phyloP scores from a whole-genome alignment of 495 filamentous ascomycete species.

The Hypomontagnella monticulosa region DNA sequence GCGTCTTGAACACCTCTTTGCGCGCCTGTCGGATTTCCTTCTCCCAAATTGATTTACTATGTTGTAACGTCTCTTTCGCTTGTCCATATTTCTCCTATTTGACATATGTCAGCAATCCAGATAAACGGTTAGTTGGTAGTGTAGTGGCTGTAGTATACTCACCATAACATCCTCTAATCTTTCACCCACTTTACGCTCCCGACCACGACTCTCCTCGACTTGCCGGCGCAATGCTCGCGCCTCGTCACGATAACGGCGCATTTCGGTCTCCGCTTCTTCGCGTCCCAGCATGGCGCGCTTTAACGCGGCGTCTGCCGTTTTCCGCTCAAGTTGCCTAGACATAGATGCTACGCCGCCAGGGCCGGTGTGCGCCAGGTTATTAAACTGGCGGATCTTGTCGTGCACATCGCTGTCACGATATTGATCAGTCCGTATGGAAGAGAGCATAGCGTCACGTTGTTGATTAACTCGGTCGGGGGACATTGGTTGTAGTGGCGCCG shows the following conservation, averaged over 20 bases:
- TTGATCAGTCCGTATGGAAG: constrained; percentile 42
- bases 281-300: constrained; percentile 83
- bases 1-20: constrained; percentile 86
- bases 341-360: constrained; percentile 54
- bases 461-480: constrained; percentile 86
- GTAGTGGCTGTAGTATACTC: constrained; percentile 31
- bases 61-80: constrained; percentile 77
- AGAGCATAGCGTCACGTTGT: constrained; percentile 57
- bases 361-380: constrained; percentile 63
- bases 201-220: constrained; percentile 74
- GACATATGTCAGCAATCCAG: constrained; percentile 12
- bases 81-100: constrained; percentile 76
- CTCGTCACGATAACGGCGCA: constrained; percentile 70
- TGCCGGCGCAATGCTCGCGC: constrained; percentile 59
- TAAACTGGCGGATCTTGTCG: constrained; percentile 86
- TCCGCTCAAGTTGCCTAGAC: constrained; percentile 68
- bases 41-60: constrained; percentile 79
- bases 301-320: constrained; percentile 74
- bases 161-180: constrained; percentile 80
- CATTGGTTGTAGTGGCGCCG: constrained; percentile 72
- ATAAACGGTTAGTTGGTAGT: neutral
- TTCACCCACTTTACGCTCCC: constrained; percentile 79
- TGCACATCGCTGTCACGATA: constrained; percentile 76
- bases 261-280: constrained; percentile 80
- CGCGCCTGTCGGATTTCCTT: constrained; percentile 84